Percentiles rank a stretch among this genome's conserved stretches.
Conservation (phyloP, 2,329 filamentous ascomycete species). For the Pseudogymnoascus sp. region DNA sequence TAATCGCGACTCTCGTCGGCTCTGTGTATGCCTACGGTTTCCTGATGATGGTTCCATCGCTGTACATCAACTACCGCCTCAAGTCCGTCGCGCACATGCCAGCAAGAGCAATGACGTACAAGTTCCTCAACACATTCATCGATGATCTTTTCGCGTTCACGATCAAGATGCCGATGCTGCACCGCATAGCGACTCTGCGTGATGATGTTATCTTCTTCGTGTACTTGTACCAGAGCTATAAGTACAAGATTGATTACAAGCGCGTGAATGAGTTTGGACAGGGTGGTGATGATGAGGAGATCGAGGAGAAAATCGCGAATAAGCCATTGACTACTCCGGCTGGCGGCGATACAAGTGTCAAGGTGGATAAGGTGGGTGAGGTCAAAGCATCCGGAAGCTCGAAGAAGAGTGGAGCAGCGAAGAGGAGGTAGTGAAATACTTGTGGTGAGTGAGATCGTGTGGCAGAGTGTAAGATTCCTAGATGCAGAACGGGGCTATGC, state of each 20-base stretch:
- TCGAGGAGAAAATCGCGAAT: constrained; percentile 41
- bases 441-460: constrained; percentile 17
- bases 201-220: constrained; percentile 98
- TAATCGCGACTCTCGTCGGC: constrained; percentile 89
- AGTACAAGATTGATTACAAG: constrained; percentile 83
- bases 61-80: constrained; percentile 98
- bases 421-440: constrained; percentile 34
- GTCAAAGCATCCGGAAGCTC: constrained; percentile 40
- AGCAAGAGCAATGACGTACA: constrained; percentile 92
- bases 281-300: constrained; percentile 81
- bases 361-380: constrained; percentile 17
- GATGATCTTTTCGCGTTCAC: constrained; percentile 98
- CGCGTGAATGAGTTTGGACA: constrained; percentile 97
- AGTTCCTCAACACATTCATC: constrained; percentile 97
- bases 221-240: constrained; percentile 89
- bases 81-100: constrained; percentile 97
- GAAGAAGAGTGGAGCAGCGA: constrained; percentile 40
- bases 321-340: constrained; percentile 26
- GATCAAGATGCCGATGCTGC: constrained; percentile 96
- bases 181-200: constrained; percentile 81
- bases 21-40: constrained; percentile 98
- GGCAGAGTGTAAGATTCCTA: neutral
- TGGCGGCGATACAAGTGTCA: constrained; percentile 18
- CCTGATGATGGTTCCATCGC: constrained; percentile 94
- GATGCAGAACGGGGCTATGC: neutral